Evolutionary conservation across 805 yeast genomes (phyloP).

Genomic region (Starmerella bombi): DNA sequence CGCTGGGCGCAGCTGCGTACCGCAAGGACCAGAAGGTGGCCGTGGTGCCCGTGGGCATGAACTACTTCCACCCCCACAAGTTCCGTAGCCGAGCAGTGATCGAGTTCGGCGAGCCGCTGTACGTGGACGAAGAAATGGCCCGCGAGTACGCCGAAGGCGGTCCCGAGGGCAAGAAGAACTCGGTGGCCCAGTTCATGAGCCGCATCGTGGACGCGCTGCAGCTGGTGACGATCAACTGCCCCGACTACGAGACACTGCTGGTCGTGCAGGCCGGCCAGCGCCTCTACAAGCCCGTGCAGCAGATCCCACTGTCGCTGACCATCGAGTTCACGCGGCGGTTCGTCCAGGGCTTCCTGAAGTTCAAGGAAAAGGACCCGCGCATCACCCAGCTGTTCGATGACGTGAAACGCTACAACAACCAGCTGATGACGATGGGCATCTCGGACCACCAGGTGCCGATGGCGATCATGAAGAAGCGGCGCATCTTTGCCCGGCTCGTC

Average conservation of each 20-base stretch:
- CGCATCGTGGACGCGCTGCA: constrained; percentile 58
- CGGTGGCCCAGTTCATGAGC: constrained; percentile 59
- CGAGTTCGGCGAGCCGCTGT: constrained; percentile 84
- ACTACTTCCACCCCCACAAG: constrained; percentile 89
- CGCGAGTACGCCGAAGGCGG: constrained; percentile 48
- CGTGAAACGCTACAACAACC: constrained; percentile 57
- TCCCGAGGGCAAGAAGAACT: constrained; percentile 48
- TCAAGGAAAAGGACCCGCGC: constrained; percentile 49
- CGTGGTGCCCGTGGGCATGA: constrained; percentile 95
- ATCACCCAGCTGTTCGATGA: constrained; percentile 47
- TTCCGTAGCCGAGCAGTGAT: constrained; percentile 91
- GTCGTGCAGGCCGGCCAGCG: constrained; percentile 87
- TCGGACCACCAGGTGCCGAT: constrained; percentile 63
- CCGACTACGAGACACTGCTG: constrained; percentile 79
- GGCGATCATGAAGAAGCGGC: constrained; percentile 37
- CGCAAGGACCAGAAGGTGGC: constrained; percentile 65
- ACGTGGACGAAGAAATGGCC: constrained; percentile 48
- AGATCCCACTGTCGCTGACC: constrained; percentile 65
- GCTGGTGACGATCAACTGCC: constrained; percentile 78
- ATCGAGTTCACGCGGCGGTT: constrained; percentile 86
- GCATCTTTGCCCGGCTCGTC: constrained; percentile 36
- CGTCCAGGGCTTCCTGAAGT: constrained; percentile 66
- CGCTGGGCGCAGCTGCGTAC: constrained; percentile 78
- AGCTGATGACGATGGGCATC: constrained; percentile 48
- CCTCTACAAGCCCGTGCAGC: constrained; percentile 56